Evolutionary conservation across 352 stramenopile genomes (phyloP), one percentile per base, ranked within the genome.

Genomic region (Thraustotheca clavata): DNA sequence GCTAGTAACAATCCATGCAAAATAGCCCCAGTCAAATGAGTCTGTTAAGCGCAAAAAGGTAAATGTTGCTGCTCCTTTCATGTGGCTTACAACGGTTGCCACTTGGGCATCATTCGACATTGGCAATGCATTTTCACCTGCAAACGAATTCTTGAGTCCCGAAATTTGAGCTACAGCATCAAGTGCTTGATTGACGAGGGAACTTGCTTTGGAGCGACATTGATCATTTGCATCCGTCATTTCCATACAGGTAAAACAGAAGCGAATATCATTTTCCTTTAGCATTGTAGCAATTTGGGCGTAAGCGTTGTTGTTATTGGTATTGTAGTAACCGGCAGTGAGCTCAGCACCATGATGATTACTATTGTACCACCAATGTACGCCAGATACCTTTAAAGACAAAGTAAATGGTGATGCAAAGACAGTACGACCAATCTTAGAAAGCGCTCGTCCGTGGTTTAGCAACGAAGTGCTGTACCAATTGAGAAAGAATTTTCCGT

Each of bases 401-500:
- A 57, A 31, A 18, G 33, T 33, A 22, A 22, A 24, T 31, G 24
- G 24, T n/a, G 24, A 2, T 1, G n/a, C 33, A 57, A 24, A 57
- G 48, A 57, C 48, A 52, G 24, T 22, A 31, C 48, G 48, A n/a
- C 24, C 48, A n/a, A n/a, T 31, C 24, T 57, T 47, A n/a, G 33
- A 47, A 48, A 57, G 24, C 33, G 24, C 24, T 2, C 33, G 24
- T 18, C 24, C 48, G 33, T 57, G 48, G 48, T 57, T 31, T 31
- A 57, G 43, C 18, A 57, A 31, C 24, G 24, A 48, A 18, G 24
- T 20, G 48, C 22, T 20, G 4, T 57, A 57, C 48, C 48, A 57
- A n/a, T 57, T 22, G 48, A 57, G 48, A 31, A 57, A 57, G 48
- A 57, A 57, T 31, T 57, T 57, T 22, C 48, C 48, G 24, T 47